Evolutionary conservation across 805 yeast genomes (phyloP).

Genomic region (Candida succiphila): DNA sequence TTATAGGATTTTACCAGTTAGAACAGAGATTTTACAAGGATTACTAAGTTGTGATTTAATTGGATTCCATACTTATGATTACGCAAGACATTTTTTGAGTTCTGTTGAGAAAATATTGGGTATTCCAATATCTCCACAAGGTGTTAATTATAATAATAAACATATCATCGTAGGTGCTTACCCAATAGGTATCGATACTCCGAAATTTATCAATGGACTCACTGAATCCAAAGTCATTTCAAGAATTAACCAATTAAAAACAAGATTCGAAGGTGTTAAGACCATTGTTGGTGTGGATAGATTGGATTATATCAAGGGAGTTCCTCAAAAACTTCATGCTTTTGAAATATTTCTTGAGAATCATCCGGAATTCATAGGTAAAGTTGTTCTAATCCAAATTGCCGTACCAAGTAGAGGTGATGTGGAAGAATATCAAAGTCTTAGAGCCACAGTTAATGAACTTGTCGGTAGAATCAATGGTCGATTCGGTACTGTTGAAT

Average conservation of each 20-base stretch:
- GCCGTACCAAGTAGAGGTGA: conserved; percentile 98
- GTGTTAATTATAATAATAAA: conserved; percentile 69
- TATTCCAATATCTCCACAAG: conserved; percentile 82
- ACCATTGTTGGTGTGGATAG: conserved; percentile 96
- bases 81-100: conserved; percentile 90
- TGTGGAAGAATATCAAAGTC: conserved; percentile 92
- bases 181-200: conserved; percentile 98
- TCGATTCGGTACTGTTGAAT: conserved; percentile 90
- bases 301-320: conserved; percentile 94
- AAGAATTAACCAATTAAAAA: conserved; percentile 52
- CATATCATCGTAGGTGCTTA: conserved; percentile 87
- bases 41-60: conserved; percentile 88
- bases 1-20: conserved; percentile 89
- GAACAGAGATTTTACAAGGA: conserved; percentile 86
- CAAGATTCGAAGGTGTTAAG: conserved; percentile 60
- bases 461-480: conserved; percentile 96
- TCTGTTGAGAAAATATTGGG: conserved; percentile 79
- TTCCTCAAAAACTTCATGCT: conserved; percentile 94
- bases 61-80: conserved; percentile 99
- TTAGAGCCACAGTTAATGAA: conserved; percentile 91
- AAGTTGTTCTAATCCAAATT: conserved; percentile 89
- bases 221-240: conserved; percentile 49
- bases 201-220: conserved; percentile 70
- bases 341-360: conserved; percentile 85
- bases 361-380: conserved; percentile 98